These are phyloP conservation scores for Micractinium conductrix DNA, from an alignment of 139 green algal species.

Conservation along the genomic window DNA sequence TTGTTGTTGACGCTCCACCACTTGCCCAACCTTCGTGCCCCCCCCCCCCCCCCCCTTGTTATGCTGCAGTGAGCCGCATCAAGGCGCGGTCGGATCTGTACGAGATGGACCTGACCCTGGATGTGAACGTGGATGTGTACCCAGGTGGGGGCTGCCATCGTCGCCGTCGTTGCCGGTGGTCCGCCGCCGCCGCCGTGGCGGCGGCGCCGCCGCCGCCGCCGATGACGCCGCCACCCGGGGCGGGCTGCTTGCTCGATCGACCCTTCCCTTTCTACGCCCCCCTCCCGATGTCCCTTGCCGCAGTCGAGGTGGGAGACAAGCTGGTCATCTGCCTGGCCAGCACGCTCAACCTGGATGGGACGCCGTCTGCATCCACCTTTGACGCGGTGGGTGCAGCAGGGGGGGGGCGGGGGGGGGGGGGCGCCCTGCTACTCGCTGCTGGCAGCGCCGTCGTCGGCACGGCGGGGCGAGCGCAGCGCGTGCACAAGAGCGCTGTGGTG, in stretches of 20 bases:
- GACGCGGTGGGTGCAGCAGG: constrained; percentile 56
- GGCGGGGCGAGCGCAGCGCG: too few relatives aligned
- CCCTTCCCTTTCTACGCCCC: neutral
- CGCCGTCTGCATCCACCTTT: constrained; percentile 58
- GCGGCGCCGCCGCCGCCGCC: too few relatives aligned
- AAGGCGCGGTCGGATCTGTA: constrained; percentile 84
- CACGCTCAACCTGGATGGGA: constrained; percentile 86
- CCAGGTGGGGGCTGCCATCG: constrained; percentile 54
- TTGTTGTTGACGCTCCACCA: too few relatives aligned
- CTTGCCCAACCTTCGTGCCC: too few relatives aligned
- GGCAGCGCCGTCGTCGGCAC: too few relatives aligned
- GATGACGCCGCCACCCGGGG: too few relatives aligned
- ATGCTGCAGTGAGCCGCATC: constrained; percentile 86
- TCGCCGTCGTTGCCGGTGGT: too few relatives aligned
- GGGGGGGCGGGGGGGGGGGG: too few relatives aligned
- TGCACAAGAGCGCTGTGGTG: too few relatives aligned
- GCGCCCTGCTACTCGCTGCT: neutral
- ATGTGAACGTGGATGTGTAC: constrained; percentile 96
- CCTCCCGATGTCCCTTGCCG: neutral
- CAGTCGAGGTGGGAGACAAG: constrained; percentile 79
- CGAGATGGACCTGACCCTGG: constrained; percentile 92
- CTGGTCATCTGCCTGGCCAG: constrained; percentile 85
- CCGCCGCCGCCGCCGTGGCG: too few relatives aligned
- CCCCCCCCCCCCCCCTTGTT: too few relatives aligned
- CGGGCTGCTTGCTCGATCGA: too few relatives aligned